Conservation (phyloP, 73 alveolate genomes). For the Paramecium octaurelia region DNA sequence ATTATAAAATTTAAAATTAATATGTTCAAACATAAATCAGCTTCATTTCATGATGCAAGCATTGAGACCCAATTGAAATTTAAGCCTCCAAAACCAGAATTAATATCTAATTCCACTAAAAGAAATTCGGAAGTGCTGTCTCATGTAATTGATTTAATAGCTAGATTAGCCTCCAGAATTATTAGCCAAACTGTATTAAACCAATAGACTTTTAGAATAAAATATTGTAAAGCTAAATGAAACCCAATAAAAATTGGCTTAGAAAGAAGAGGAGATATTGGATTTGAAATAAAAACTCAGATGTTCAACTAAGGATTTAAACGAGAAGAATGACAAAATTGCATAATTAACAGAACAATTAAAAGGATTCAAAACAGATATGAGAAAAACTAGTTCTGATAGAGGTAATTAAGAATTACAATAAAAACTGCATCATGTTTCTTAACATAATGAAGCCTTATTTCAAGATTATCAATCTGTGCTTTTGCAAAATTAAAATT, state of each 20-base stretch:
- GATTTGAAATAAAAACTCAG: not conserved
- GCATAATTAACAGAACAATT: not conserved
- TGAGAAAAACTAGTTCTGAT: not conserved
- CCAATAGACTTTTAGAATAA: not conserved
- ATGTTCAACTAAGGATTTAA: not conserved
- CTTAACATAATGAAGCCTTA: not conserved
- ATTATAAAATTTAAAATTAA: not conserved
- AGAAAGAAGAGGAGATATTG: not conserved
- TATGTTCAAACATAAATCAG: conserved; percentile 43
- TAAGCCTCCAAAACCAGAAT: not conserved
- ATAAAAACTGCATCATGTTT: not conserved
- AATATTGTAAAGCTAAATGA: not conserved
- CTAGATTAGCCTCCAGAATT: conserved; percentile 23
- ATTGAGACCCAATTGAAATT: not conserved
- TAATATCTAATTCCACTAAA: not conserved
- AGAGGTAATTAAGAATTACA: not conserved
- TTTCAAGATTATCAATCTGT: conserved; percentile 23
- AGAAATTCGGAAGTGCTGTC: not conserved
- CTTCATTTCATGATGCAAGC: conserved; percentile 22
- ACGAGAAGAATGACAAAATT: not conserved
- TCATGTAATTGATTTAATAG: not conserved
- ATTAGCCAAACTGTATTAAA: conserved; percentile 20
- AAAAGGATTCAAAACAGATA: not conserved
- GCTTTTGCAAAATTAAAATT: not conserved
- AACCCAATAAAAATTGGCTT: not conserved